These are phyloP conservation scores for Leccinum broughii DNA, from an alignment of 768 basidiomycete species.

Conservation along the genomic window DNA sequence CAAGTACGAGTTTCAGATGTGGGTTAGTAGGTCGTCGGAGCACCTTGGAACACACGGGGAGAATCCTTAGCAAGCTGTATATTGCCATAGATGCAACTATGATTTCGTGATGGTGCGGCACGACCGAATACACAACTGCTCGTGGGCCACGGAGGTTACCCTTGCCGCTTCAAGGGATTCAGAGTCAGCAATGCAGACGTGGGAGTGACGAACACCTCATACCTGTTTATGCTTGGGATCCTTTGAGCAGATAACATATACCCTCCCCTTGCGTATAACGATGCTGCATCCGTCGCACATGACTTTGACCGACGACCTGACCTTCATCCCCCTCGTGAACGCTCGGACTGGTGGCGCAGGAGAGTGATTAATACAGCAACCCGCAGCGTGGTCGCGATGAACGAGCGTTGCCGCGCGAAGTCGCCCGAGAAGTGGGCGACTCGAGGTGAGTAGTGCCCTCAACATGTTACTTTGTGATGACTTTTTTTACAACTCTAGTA, in stretches of 20 bases:
- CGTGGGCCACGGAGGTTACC: slow-evolving; percentile 36
- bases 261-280: slow-evolving; percentile 84
- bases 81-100: slow-evolving; percentile 1
- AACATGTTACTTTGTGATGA: slow-evolving; percentile 34
- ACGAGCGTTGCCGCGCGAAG: slow-evolving; percentile 41
- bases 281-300: slow-evolving; percentile 94
- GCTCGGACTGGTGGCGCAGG: slow-evolving; percentile 29
- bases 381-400: slow-evolving; percentile 34
- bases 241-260: slow-evolving; percentile 90
- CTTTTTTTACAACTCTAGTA: not conserved
- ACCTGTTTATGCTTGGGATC: slow-evolving; percentile 99
- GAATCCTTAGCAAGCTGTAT: slow-evolving; percentile 5
- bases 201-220: slow-evolving; percentile 19
- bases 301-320: slow-evolving; percentile 88
- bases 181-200: slow-evolving; percentile 17
- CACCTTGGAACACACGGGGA: not conserved
- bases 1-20: slow-evolving; percentile 95
- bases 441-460: slow-evolving; percentile 62
- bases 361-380: slow-evolving; percentile 20
- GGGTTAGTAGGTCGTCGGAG: slow-evolving; percentile 56
- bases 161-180: slow-evolving; percentile 56
- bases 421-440: slow-evolving; percentile 60
- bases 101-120: not conserved
- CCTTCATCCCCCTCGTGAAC: slow-evolving; percentile 87
- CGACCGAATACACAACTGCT: not conserved